Percentiles rank a stretch among this genome's conserved stretches.
Evolutionary conservation across 2,329 filamentous ascomycete species (phyloP).

Genomic region (Curvularia sp.): DNA sequence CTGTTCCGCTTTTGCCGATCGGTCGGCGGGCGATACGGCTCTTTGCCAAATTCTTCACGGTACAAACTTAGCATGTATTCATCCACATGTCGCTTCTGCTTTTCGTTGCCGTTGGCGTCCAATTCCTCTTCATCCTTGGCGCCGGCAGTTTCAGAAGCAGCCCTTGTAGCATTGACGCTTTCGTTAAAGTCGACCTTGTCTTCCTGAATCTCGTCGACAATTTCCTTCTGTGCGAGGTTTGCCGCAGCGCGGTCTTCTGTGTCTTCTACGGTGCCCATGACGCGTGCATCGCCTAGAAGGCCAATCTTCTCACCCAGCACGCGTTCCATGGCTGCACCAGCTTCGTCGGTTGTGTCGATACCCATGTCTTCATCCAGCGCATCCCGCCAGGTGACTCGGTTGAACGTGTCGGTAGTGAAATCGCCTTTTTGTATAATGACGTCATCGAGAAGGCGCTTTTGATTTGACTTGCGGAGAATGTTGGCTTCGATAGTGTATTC

Average conservation of each 20-base stretch:
- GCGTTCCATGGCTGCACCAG: slow-evolving; percentile 82
- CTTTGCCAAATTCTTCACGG: slow-evolving; percentile 43
- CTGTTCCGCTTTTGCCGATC: slow-evolving; percentile 42
- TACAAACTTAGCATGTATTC: slow-evolving; percentile 46
- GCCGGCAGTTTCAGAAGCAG: slow-evolving; percentile 27
- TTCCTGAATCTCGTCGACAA: slow-evolving; percentile 64
- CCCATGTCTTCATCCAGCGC: slow-evolving; percentile 63
- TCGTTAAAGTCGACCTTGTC: slow-evolving; percentile 53
- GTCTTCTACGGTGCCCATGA: slow-evolving; percentile 89
- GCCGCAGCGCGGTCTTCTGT: slow-evolving; percentile 89
- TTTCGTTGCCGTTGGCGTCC: slow-evolving; percentile 27
- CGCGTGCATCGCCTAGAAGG: slow-evolving; percentile 64
- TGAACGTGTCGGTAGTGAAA: slow-evolving; percentile 97
- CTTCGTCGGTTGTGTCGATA: slow-evolving; percentile 63
- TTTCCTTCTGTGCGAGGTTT: slow-evolving; percentile 85
- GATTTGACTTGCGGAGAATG: slow-evolving; percentile 92
- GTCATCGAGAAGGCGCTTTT: slow-evolving; percentile 97
- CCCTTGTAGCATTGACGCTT: slow-evolving; percentile 36
- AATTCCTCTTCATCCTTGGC: slow-evolving; percentile 27
- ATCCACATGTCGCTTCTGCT: slow-evolving; percentile 40
- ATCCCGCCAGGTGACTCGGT: slow-evolving; percentile 73
- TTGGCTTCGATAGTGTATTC: slow-evolving; percentile 91
- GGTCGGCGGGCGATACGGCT: slow-evolving; percentile 42
- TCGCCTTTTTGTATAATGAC: slow-evolving; percentile 98
- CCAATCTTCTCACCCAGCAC: slow-evolving; percentile 74